Evolutionary conservation across 768 basidiomycete genomes (phyloP).

Genomic region (Russula ochroleuca): DNA sequence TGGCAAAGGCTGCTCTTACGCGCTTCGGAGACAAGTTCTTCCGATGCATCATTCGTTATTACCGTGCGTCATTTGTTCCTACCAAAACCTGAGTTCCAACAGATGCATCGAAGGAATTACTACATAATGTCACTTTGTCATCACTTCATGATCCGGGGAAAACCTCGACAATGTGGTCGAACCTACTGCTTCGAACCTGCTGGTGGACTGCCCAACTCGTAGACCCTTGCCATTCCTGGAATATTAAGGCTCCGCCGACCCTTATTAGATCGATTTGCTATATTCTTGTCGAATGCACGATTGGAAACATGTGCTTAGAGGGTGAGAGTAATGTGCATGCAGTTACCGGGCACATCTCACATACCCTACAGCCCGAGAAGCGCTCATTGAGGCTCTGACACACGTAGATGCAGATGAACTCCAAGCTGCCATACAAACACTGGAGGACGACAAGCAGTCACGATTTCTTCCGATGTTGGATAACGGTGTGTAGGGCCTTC

Average conservation of each 20-base stretch:
- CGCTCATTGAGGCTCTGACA: constrained; percentile 12
- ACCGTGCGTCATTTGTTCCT: constrained; percentile 17
- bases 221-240: constrained; percentile 19
- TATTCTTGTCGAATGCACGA: constrained; percentile 16
- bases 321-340: not conserved
- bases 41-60: constrained; percentile 20
- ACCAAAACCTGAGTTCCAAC: not conserved
- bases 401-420: constrained; percentile 4
- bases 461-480: constrained; percentile 9
- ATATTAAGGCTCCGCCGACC: constrained; percentile 2
- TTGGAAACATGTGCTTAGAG: not conserved
- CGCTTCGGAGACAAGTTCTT: constrained; percentile 16
- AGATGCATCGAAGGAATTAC: constrained; percentile 8
- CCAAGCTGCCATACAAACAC: constrained; percentile 6
- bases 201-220: constrained; percentile 23
- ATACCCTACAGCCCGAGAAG: constrained; percentile 3
- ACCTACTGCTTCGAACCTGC: constrained; percentile 20
- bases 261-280: constrained; percentile 13
- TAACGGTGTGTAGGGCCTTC: not conserved
- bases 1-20: constrained; percentile 26
- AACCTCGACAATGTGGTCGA: not conserved
- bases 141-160: not conserved
- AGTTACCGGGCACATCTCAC: not conserved
- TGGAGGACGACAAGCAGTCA: constrained; percentile 14
- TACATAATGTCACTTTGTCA: not conserved